These are phyloP conservation scores for Usnea hakonensis DNA, from an alignment of 495 filamentous ascomycete species.

Conservation along the genomic window DNA sequence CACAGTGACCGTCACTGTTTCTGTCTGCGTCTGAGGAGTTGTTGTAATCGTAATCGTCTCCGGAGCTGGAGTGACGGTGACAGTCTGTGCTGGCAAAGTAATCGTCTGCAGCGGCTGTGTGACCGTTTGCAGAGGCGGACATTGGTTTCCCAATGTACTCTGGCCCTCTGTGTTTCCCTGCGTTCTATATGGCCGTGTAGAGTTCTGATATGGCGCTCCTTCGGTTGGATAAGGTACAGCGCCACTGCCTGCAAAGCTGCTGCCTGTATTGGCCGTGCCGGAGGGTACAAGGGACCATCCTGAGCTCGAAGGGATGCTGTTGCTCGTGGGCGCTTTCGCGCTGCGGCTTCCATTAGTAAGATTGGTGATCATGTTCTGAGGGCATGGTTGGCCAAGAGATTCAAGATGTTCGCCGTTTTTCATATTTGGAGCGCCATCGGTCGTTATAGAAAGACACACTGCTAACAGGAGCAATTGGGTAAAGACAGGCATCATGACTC, in stretches of 20 bases:
- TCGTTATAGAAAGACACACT: background rate
- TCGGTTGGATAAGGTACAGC: slow-evolving; percentile 11
- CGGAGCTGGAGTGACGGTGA: slow-evolving; percentile 17
- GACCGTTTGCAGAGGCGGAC: slow-evolving; percentile 11
- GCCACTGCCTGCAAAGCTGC: background rate
- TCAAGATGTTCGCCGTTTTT: background rate
- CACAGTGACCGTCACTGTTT: slow-evolving; percentile 6
- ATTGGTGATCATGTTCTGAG: background rate
- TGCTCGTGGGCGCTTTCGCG: background rate
- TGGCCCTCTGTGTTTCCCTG: background rate
- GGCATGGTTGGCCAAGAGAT: background rate
- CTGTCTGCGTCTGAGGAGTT: slow-evolving; percentile 3
- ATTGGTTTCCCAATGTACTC: slow-evolving; percentile 1
- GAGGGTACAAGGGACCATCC: background rate
- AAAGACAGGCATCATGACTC: slow-evolving; percentile 21
- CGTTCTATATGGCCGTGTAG: slow-evolving; percentile 3
- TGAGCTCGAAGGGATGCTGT: background rate
- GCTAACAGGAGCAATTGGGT: slow-evolving; percentile 6
- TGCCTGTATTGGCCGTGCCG: slow-evolving; percentile 8
- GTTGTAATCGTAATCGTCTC: slow-evolving; percentile 8
- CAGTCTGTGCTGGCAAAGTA: slow-evolving; percentile 15
- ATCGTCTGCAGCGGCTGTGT: slow-evolving; percentile 16
- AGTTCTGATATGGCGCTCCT: slow-evolving; percentile 18
- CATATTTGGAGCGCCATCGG: slow-evolving; percentile 5
- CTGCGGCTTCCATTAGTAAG: background rate